Evolutionary conservation across 257 asterid species (phyloP).

Genomic region (Rehmannia glutinosa): DNA sequence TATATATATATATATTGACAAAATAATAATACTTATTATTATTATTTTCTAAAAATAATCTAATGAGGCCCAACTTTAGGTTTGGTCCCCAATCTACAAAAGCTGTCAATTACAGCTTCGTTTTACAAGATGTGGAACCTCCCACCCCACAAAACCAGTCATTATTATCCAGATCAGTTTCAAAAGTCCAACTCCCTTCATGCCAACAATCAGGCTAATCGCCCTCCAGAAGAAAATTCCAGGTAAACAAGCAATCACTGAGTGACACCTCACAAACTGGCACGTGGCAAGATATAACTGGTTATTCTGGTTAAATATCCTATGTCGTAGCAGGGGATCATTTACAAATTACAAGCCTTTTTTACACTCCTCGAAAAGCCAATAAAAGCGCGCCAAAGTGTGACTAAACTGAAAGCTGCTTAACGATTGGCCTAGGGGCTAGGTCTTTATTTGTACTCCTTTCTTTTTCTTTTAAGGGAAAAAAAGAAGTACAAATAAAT

Average conservation of each 20-base stretch:
- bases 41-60: no score
- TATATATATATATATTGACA: no score
- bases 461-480: no score
- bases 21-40: no score
- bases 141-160: neutral
- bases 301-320: neutral
- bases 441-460: no score
- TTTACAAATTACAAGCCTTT: constrained; percentile 19
- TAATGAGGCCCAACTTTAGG: neutral
- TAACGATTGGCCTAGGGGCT: neutral
- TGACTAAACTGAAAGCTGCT: constrained; percentile 9
- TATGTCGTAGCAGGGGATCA: neutral
- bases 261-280: neutral
- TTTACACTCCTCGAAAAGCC: no score
- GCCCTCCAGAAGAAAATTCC: neutral
- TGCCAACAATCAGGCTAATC: no score
- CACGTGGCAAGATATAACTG: neutral
- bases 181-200: no score
- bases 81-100: constrained; percentile 3
- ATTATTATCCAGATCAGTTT: no score
- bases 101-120: constrained; percentile 22
- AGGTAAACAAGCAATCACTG: neutral
- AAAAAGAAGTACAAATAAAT: no score
- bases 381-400: no score
- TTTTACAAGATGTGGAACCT: constrained; percentile 8